These are phyloP conservation scores for Phialophora chinensis DNA, from an alignment of 2,329 filamentous ascomycete genomes.

Conservation along the genomic window DNA sequence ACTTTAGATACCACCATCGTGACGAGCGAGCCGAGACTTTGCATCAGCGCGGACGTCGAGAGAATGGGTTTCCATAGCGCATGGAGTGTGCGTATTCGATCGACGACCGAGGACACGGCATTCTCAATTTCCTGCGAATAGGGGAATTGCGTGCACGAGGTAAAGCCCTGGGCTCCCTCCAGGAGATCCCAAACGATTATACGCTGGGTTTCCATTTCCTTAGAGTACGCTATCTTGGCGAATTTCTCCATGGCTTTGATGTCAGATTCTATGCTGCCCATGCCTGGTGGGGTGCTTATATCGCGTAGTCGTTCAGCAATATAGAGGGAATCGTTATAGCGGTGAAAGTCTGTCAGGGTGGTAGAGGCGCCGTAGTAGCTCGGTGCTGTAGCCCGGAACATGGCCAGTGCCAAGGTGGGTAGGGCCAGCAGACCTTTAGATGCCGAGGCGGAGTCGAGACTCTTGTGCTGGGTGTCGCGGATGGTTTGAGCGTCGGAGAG, in stretches of 20 bases:
- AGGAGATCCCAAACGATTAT: conserved; percentile 67
- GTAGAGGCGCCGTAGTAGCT: conserved; percentile 53
- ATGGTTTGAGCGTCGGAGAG: conserved; percentile 51
- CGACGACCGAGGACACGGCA: conserved; percentile 63
- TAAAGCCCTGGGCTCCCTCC: conserved; percentile 67
- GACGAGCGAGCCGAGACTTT: conserved; percentile 65
- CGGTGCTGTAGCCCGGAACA: conserved; percentile 58
- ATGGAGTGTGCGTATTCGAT: conserved; percentile 63
- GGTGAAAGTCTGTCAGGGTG: conserved; percentile 64
- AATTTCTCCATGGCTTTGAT: conserved; percentile 63
- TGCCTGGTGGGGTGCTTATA: conserved; percentile 48
- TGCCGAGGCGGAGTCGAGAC: conserved; percentile 45
- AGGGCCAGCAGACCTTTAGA: conserved; percentile 53
- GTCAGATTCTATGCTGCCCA: conserved; percentile 55
- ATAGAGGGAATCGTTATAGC: conserved; percentile 69
- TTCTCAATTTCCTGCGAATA: conserved; percentile 66
- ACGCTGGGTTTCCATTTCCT: conserved; percentile 69
- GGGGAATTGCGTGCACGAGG: conserved; percentile 63
- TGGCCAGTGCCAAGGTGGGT: conserved; percentile 55
- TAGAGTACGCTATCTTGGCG: conserved; percentile 65
- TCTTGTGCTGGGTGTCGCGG: conserved; percentile 45
- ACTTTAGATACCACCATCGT: conserved; percentile 64
- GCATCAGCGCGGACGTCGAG: conserved; percentile 65
- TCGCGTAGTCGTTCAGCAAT: conserved; percentile 61
- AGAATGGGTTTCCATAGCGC: conserved; percentile 63